phyloP scores from a whole-genome alignment of 345 rosid genomes.

The Populus tremula region DNA sequence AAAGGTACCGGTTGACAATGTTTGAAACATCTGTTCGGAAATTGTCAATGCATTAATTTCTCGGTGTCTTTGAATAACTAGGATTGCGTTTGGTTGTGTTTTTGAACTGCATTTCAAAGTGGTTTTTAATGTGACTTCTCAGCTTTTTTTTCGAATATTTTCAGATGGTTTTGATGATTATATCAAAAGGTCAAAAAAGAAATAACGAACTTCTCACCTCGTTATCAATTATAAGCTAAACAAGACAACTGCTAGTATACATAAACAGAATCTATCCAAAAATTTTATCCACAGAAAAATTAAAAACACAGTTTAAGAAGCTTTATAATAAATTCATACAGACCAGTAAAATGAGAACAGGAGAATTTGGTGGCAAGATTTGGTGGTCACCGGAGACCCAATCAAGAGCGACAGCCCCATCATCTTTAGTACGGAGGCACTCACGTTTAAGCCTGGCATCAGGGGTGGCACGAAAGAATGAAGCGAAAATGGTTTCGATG shows the following conservation, averaged over 20 bases:
- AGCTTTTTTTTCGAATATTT: no score
- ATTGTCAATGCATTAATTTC: background rate
- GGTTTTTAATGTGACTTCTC: no score
- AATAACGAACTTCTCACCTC: no score
- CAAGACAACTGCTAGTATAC: background rate
- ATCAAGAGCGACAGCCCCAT: constrained; percentile 56
- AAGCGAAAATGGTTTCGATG: constrained; percentile 62
- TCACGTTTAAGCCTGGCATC: constrained; percentile 44
- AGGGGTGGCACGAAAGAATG: constrained; percentile 47
- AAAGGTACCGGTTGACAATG: background rate
- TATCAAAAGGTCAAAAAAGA: no score
- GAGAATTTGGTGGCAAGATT: constrained; percentile 49
- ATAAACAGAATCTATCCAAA: background rate
- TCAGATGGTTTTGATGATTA: no score
- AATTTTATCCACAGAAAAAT: background rate
- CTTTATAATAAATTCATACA: background rate
- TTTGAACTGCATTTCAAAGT: no score
- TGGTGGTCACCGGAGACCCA: constrained; percentile 60
- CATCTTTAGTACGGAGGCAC: constrained; percentile 53
- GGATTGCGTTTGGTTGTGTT: no score
- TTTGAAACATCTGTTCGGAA: background rate
- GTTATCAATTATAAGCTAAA: no score
- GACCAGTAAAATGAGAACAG: constrained; percentile 78
- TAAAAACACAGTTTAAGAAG: no score
- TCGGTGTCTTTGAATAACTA: background rate